A percentile compares a stretch with the other conserved stretches of the same genome.
Conservation (phyloP, 768 basidiomycete genomes). For the Naganishia friedmannii region DNA sequence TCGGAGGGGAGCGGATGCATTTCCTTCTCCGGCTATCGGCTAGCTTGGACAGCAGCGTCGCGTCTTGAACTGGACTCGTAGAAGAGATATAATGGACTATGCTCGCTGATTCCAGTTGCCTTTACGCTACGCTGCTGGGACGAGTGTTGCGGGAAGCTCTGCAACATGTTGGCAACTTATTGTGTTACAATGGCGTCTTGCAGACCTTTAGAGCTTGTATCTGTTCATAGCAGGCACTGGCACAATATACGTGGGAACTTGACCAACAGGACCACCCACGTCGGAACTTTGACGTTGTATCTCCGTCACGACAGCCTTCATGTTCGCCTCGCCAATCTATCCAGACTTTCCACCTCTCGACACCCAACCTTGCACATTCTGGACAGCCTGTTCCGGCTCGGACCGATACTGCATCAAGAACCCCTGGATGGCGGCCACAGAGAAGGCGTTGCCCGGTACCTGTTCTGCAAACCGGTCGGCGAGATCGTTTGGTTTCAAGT, state of each 20-base stretch:
- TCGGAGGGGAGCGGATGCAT: too few species aligned
- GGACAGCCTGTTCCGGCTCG: conserved; percentile 65
- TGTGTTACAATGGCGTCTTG: too few species aligned
- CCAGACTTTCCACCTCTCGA: not conserved
- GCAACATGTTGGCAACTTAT: too few species aligned
- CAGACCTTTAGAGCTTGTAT: too few species aligned
- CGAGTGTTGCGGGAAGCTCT: too few species aligned
- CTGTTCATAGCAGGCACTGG: too few species aligned
- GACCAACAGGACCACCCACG: not conserved
- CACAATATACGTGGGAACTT: not conserved
- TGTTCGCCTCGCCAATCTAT: not conserved
- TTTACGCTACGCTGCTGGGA: not conserved
- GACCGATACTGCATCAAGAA: conserved; percentile 70
- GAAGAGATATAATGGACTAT: too few species aligned
- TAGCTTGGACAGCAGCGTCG: too few species aligned
- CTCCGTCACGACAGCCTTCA: not conserved
- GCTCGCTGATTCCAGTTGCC: not conserved
- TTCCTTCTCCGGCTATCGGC: too few species aligned
- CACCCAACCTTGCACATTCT: conserved; percentile 77
- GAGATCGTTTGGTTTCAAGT: not conserved
- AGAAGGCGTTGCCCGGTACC: conserved; percentile 79
- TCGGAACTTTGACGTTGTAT: not conserved
- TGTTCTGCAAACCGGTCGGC: conserved; percentile 21
- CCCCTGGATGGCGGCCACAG: conserved; percentile 84
- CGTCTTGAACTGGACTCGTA: too few species aligned